Evolutionary conservation across 768 basidiomycete species (phyloP).

Genomic region (Psilocybe subaeruginosa): DNA sequence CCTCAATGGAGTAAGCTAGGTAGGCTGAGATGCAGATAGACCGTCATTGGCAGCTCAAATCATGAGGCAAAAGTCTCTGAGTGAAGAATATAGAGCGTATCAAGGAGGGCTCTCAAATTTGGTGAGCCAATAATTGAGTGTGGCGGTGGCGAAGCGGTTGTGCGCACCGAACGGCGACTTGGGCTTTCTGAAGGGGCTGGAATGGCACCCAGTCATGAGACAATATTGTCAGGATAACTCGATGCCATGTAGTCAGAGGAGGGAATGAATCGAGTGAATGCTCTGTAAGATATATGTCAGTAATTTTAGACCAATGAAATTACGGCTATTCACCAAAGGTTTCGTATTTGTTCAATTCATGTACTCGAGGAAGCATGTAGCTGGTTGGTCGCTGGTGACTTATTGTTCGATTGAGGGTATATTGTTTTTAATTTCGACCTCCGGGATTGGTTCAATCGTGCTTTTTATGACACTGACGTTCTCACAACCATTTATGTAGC

Average conservation of each 20-base stretch:
- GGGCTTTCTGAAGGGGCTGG: not conserved
- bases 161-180: conserved; percentile 6
- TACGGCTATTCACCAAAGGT: not conserved
- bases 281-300: not conserved
- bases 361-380: not conserved
- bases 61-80: not conserved
- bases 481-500: not conserved
- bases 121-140: not conserved
- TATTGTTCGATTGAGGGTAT: not conserved
- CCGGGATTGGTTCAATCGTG: not conserved
- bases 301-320: not conserved
- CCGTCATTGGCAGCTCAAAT: not conserved
- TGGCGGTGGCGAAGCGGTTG: conserved; percentile 5
- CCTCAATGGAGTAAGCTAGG: not conserved
- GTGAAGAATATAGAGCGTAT: not conserved
- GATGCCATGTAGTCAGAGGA: not conserved
- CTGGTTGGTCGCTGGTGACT: not conserved
- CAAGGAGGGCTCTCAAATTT: not conserved
- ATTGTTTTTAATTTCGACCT: not conserved
- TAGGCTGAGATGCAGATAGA: not conserved
- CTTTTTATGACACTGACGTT: not conserved
- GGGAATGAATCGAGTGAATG: not conserved
- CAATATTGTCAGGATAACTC: not conserved
- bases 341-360: not conserved
- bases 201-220: not conserved